Conservation (phyloP, 148 eudicot genomes). For the Dianthus caryophyllus region DNA sequence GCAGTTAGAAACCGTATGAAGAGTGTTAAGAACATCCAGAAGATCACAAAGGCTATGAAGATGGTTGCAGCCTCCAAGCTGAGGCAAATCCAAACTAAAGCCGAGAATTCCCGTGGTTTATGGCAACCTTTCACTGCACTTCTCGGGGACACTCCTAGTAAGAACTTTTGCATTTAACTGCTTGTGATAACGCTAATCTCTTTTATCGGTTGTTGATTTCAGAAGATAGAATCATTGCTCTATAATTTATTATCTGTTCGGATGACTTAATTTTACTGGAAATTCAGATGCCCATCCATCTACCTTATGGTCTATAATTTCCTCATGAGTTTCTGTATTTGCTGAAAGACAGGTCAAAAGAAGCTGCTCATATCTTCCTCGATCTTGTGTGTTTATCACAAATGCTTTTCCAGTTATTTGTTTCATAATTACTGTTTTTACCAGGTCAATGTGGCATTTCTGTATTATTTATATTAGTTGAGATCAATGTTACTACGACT, state of each 20-base stretch:
- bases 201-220: not conserved
- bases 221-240: not conserved
- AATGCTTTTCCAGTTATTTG: not conserved
- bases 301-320: not conserved
- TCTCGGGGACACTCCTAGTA: slow-evolving; percentile 95
- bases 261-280: not conserved
- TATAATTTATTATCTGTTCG: not conserved
- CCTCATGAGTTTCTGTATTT: not conserved
- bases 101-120: slow-evolving; percentile 95
- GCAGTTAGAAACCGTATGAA: slow-evolving; percentile 97
- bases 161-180: slow-evolving; percentile 19
- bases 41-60: slow-evolving; percentile 99
- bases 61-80: slow-evolving; percentile 99
- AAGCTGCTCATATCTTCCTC: not conserved
- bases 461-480: not conserved
- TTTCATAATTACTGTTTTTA: not conserved
- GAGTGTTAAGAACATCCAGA: slow-evolving; percentile 94
- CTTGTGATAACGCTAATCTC: not conserved
- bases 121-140: slow-evolving; percentile 99
- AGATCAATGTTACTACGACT: not conserved
- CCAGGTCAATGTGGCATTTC: not conserved
- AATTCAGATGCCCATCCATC: not conserved
- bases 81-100: slow-evolving; percentile 75
- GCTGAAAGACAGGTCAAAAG: not conserved
- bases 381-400: not conserved